phyloP scores from a whole-genome alignment of 2,329 filamentous ascomycete species.

The Chaetothyriales sp. region DNA sequence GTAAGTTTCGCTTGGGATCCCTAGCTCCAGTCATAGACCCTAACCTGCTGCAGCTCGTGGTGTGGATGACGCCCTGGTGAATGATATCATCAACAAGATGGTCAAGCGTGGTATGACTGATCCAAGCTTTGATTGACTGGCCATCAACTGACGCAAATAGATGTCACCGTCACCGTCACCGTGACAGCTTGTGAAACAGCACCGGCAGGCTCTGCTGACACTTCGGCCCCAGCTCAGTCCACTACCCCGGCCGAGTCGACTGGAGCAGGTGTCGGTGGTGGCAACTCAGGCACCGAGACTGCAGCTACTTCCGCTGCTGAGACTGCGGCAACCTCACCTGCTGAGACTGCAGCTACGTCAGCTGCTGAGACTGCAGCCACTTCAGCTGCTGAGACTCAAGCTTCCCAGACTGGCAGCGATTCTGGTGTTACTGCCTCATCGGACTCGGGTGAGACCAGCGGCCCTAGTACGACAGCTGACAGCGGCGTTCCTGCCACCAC shows the following conservation, averaged over 20 bases:
- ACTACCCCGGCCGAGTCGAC: background rate
- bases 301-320: background rate
- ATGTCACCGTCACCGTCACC: conserved; percentile 4
- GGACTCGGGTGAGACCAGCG: background rate
- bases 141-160: background rate
- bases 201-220: background rate
- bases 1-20: background rate
- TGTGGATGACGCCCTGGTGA: background rate
- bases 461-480: background rate
- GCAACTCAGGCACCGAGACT: background rate
- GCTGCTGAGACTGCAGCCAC: background rate
- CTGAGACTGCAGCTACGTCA: background rate
- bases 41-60: background rate
- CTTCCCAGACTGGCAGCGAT: background rate
- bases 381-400: background rate
- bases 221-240: background rate
- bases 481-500: background rate
- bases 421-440: background rate
- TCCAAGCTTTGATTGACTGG: background rate
- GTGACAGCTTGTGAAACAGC: background rate
- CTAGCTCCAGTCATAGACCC: background rate
- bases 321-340: background rate
- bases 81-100: background rate
- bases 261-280: background rate
- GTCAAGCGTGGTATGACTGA: background rate